Conservation (phyloP, 495 filamentous ascomycete genomes). For the Podospora fimiseda region DNA sequence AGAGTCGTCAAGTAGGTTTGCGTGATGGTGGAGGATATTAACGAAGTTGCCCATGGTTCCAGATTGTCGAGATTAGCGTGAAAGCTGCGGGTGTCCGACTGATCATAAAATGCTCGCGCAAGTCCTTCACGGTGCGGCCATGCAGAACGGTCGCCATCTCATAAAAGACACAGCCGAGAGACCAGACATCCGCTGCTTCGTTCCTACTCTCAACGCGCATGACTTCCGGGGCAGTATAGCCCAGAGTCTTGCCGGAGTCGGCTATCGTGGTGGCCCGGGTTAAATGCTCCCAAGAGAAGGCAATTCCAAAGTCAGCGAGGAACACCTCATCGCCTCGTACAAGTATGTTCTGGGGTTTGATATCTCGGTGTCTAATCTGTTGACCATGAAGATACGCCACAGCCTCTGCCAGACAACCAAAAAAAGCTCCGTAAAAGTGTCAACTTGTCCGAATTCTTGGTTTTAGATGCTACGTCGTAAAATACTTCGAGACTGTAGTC, state of each 20-base stretch:
- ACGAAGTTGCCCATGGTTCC: background rate
- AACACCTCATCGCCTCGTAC: slow-evolving; percentile 27
- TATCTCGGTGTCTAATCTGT: slow-evolving; percentile 33
- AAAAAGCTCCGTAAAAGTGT: slow-evolving; percentile 21
- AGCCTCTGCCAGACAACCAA: slow-evolving; percentile 32
- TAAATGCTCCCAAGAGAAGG: slow-evolving; percentile 23
- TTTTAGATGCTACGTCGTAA: background rate
- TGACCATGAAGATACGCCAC: slow-evolving; percentile 33
- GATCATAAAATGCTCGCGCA: slow-evolving; percentile 13
- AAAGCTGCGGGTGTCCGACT: slow-evolving; percentile 13
- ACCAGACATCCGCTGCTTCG: slow-evolving; percentile 34
- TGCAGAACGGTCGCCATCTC: slow-evolving; percentile 34
- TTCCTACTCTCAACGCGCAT: slow-evolving; percentile 19
- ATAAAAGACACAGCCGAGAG: slow-evolving; percentile 37
- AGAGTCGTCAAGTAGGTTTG: no score
- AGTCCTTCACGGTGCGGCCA: slow-evolving; percentile 17
- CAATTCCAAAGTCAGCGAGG: slow-evolving; percentile 39
- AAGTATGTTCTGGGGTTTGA: slow-evolving; percentile 42
- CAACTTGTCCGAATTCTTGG: background rate
- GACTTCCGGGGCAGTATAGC: slow-evolving; percentile 33
- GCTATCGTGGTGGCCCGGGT: slow-evolving; percentile 18
- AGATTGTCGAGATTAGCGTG: slow-evolving; percentile 4
- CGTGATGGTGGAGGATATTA: no score
- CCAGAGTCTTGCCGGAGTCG: slow-evolving; percentile 1
- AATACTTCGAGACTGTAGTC: background rate